A percentile compares a stretch with the other conserved stretches of the same genome.
Conservation (phyloP, 768 basidiomycete genomes). For the Suillus lakei region DNA sequence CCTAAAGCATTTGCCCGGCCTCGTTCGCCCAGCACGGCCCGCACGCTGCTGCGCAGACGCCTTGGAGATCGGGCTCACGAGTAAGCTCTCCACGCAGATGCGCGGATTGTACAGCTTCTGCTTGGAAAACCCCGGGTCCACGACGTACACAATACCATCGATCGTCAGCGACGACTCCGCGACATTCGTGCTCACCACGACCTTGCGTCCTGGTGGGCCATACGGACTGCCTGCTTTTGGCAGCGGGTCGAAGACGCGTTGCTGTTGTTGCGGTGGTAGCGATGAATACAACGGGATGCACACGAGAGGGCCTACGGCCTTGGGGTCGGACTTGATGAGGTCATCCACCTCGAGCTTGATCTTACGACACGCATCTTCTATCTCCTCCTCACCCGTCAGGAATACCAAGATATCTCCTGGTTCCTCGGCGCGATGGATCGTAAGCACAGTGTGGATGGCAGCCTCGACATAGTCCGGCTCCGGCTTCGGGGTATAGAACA, state of each 20-base stretch:
- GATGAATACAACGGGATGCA: constrained; percentile 96
- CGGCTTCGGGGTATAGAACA: constrained; percentile 91
- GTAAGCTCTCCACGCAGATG: constrained; percentile 90
- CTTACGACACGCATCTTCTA: constrained; percentile 94
- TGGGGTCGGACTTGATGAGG: constrained; percentile 68
- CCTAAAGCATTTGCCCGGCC: constrained; percentile 97
- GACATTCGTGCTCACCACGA: constrained; percentile 95
- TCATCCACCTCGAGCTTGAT: constrained; percentile 93
- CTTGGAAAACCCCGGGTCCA: constrained; percentile 96
- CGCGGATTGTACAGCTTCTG: constrained; percentile 98
- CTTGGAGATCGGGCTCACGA: constrained; percentile 97
- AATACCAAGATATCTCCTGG: constrained; percentile 93
- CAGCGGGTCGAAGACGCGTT: constrained; percentile 92
- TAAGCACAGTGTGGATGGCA: constrained; percentile 93
- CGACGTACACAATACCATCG: constrained; percentile 99
- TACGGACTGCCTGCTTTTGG: constrained; percentile 62
- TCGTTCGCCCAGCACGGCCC: constrained; percentile 93
- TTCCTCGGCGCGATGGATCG: constrained; percentile 96
- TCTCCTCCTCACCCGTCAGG: constrained; percentile 98
- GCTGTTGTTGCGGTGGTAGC: constrained; percentile 91
- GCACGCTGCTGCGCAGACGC: constrained; percentile 96
- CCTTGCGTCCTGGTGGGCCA: constrained; percentile 88
- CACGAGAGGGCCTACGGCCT: constrained; percentile 80
- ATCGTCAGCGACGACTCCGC: constrained; percentile 98
- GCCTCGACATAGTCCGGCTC: constrained; percentile 98